A percentile compares a stretch with the other conserved stretches of the same genome.
phyloP scores from a whole-genome alignment of 345 rosid species.

The Syzygium oleosum region DNA sequence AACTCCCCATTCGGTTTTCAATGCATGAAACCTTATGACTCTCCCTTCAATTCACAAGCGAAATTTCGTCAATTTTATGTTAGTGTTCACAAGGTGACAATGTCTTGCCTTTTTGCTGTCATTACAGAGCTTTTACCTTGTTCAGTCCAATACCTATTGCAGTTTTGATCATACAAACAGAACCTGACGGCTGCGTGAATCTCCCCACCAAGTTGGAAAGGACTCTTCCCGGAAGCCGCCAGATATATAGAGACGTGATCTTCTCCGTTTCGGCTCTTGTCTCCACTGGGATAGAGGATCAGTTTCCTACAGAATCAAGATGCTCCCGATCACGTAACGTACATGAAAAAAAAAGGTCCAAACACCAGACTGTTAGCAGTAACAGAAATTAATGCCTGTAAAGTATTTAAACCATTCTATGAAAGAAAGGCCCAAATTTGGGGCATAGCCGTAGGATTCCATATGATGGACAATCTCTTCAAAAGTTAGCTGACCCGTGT shows the following conservation, averaged over 20 bases:
- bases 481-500: not conserved
- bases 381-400: not conserved
- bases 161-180: not conserved
- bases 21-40: not conserved
- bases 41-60: not conserved
- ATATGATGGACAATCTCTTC: not conserved
- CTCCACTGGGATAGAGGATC: conserved; percentile 1
- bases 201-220: not conserved
- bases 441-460: not conserved
- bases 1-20: not conserved
- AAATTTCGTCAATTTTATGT: not conserved
- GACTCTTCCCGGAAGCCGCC: not conserved
- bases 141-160: not conserved
- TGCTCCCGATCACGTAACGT: not conserved
- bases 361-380: not conserved
- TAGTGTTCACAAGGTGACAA: not conserved
- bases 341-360: not conserved
- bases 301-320: not conserved
- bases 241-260: not conserved
- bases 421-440: not conserved
- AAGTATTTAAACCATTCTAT: not conserved
- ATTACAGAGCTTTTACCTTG: not conserved
- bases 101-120: not conserved
- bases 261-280: not conserved
- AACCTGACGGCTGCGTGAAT: not conserved